Evolutionary conservation across 2,329 filamentous ascomycete genomes (phyloP).

Genomic region (Truncatella angustata): DNA sequence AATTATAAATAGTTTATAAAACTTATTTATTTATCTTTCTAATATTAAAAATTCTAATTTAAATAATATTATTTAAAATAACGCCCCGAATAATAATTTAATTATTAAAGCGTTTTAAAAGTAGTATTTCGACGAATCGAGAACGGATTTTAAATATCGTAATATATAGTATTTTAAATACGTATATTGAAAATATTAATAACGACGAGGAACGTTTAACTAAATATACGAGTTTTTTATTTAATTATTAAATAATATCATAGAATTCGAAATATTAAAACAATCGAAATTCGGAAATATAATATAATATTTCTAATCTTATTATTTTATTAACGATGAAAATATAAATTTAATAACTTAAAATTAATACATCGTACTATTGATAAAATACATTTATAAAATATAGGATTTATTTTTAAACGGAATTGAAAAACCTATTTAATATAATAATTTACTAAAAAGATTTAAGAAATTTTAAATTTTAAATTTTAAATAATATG

Average conservation of each 20-base stretch:
- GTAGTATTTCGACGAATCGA: background rate
- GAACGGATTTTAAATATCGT: no score
- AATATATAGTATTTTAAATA: background rate
- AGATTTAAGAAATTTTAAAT: no score
- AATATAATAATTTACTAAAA: background rate
- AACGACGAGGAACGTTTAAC: no score
- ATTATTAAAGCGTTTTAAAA: background rate
- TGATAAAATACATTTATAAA: background rate
- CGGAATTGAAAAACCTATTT: background rate
- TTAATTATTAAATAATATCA: no score
- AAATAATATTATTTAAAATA: background rate
- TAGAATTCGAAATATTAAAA: no score
- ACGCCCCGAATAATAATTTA: background rate
- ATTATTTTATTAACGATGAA: background rate
- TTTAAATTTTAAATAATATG: no score
- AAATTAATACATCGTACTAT: background rate
- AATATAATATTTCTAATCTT: no score
- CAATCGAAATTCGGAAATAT: no score
- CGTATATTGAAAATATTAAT: background rate
- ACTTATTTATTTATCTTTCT: background rate
- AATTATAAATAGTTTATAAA: conserved; percentile 4
- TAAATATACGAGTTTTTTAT: no score
- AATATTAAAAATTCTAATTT: no score
- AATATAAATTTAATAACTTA: background rate
- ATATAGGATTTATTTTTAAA: background rate